Conservation (phyloP, 805 yeast genomes). For the Kodamaea kaohsiungensis region DNA sequence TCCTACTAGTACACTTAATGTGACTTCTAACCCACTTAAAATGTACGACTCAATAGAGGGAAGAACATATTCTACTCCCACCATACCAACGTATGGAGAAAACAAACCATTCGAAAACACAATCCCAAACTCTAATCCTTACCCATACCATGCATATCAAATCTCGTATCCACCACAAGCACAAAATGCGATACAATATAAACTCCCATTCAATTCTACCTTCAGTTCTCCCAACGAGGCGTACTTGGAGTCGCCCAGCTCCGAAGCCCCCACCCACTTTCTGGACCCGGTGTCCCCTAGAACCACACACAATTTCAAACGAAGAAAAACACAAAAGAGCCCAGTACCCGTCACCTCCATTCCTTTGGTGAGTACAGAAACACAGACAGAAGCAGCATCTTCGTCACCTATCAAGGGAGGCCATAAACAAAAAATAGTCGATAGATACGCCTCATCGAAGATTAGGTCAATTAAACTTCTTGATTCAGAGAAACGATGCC, state of each 20-base stretch:
- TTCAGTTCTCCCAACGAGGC: background rate
- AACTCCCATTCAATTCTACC: background rate
- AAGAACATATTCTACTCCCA: background rate
- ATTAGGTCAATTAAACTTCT: conserved; percentile 4
- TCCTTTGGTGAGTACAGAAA: too few relatives aligned
- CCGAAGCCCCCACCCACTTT: background rate
- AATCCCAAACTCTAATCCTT: background rate
- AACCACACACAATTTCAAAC: background rate
- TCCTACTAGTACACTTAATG: background rate
- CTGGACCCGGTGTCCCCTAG: background rate
- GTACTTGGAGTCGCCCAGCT: background rate
- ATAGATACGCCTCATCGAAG: background rate
- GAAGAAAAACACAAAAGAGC: background rate
- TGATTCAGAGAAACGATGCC: conserved; percentile 12
- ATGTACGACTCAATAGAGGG: background rate
- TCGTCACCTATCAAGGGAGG: background rate
- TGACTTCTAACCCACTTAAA: background rate
- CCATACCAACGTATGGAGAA: background rate
- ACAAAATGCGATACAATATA: background rate
- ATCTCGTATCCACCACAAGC: background rate
- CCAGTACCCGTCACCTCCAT: too few relatives aligned
- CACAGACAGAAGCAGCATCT: background rate
- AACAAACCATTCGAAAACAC: too few relatives aligned
- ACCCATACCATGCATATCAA: background rate
- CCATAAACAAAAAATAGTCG: background rate